Percentiles rank a stretch among this genome's conserved stretches.
Conservation (phyloP, 805 yeast species). For the Pichia exigua region DNA sequence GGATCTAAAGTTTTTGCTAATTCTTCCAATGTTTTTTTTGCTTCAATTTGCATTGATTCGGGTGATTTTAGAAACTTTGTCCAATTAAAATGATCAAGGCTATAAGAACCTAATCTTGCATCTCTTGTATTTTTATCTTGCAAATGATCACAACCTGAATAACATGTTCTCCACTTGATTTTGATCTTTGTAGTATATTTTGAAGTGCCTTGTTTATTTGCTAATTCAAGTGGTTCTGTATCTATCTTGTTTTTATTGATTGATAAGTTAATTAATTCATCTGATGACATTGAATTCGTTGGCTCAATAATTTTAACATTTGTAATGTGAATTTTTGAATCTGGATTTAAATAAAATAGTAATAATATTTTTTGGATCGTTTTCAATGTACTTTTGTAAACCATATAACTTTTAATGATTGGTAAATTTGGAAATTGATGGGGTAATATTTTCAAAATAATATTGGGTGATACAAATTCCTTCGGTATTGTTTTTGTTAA, state of each 20-base stretch:
- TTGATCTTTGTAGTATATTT: constrained; percentile 41
- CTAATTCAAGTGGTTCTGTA: neutral
- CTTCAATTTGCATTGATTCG: constrained; percentile 10
- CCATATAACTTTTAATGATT: constrained; percentile 42
- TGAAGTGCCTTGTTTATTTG: constrained; percentile 20
- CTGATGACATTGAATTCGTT: constrained; percentile 16
- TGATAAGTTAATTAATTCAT: constrained; percentile 23
- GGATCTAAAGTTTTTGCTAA: constrained; percentile 8
- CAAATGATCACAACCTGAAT: constrained; percentile 44
- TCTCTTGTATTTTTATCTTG: constrained; percentile 18
- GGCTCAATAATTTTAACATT: constrained; percentile 30
- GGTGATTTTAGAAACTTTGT: constrained; percentile 14
- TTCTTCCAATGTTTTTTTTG: constrained; percentile 10
- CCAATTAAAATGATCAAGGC: constrained; percentile 17
- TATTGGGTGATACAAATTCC: constrained; percentile 35
- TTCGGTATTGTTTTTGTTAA: constrained; percentile 39
- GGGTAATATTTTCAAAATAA: constrained; percentile 51
- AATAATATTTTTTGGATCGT: constrained; percentile 47
- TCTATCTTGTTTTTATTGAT: constrained; percentile 19
- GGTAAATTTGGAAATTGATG: constrained; percentile 48
- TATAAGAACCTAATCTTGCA: constrained; percentile 23
- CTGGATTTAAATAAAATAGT: constrained; percentile 47
- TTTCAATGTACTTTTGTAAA: constrained; percentile 50
- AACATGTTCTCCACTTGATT: constrained; percentile 52
- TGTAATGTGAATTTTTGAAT: constrained; percentile 45